A percentile compares a stretch with the other conserved stretches of the same genome.
phyloP scores from a whole-genome alignment of 2,329 filamentous ascomycete genomes.

The Gyromitra esculenta region DNA sequence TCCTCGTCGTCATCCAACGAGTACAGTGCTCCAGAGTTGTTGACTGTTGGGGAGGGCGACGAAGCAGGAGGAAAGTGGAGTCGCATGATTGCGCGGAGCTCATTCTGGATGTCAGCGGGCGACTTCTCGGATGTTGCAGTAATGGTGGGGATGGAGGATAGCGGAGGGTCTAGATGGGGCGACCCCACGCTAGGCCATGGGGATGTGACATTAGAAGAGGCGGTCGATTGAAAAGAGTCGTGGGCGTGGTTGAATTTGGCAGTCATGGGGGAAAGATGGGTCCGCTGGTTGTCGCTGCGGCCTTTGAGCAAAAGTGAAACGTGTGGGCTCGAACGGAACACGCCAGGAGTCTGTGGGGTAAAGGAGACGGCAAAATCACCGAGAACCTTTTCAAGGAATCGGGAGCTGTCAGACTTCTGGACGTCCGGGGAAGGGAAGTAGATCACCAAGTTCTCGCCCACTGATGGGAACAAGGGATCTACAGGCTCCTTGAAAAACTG shows the following conservation, averaged over 20 bases:
- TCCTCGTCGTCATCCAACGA: conserved; percentile 28
- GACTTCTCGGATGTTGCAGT: conserved; percentile 31
- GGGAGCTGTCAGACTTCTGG: conserved; percentile 17
- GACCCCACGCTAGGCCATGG: conserved; percentile 19
- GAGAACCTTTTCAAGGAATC: conserved; percentile 44
- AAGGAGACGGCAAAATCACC: conserved; percentile 46
- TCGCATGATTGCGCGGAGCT: conserved; percentile 48
- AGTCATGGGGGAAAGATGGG: conserved; percentile 24
- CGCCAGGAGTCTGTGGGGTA: conserved; percentile 43
- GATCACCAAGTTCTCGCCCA: conserved; percentile 39
- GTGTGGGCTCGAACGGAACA: conserved; percentile 29
- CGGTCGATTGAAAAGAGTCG: conserved; percentile 33
- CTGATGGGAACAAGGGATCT: conserved; percentile 44
- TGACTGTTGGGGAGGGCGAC: conserved; percentile 3
- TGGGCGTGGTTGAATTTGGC: conserved; percentile 12
- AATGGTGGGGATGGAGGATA: conserved; percentile 43
- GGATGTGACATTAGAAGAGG: conserved; percentile 13
- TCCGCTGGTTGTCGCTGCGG: conserved; percentile 14
- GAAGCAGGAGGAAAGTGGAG: conserved; percentile 32
- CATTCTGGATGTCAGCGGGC: conserved; percentile 47
- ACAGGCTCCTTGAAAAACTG: conserved; percentile 32
- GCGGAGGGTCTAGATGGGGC: conserved; percentile 28
- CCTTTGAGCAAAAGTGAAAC: conserved; percentile 24
- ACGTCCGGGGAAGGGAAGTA: conserved; percentile 23
- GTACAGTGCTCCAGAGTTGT: conserved; percentile 9